Percentiles rank a stretch among this genome's conserved stretches.
phyloP scores from a whole-genome alignment of 2,329 filamentous ascomycete species.

The Colletotrichum tofieldiae region DNA sequence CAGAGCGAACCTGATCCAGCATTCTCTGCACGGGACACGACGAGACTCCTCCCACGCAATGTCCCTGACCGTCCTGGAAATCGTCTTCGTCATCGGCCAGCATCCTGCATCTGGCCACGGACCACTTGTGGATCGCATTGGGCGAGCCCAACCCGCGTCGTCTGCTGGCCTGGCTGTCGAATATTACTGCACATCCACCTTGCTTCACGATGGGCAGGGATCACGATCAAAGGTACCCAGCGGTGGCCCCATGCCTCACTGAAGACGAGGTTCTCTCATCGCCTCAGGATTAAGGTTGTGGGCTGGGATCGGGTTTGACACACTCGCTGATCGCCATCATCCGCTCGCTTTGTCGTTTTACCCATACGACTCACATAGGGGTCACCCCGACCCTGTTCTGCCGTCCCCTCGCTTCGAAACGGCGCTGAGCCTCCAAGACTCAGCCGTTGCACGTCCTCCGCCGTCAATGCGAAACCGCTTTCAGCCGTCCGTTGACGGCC shows the following conservation, averaged over 20 bases:
- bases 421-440: constrained; percentile 1
- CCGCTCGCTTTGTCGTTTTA: constrained; percentile 24
- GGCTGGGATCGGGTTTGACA: constrained; percentile 27
- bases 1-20: neutral
- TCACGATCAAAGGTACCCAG: neutral
- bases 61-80: neutral
- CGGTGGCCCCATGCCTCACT: constrained; percentile 3
- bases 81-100: constrained; percentile 26
- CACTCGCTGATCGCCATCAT: constrained; percentile 31
- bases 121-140: neutral
- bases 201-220: neutral
- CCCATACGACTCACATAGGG: constrained; percentile 24
- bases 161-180: constrained; percentile 12
- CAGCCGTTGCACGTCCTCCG: constrained; percentile 15
- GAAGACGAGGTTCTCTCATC: constrained; percentile 8
- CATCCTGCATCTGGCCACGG: constrained; percentile 13
- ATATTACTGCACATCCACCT: neutral
- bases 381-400: constrained; percentile 19
- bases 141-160: neutral
- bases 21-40: neutral
- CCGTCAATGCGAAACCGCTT: neutral
- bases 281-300: constrained; percentile 38
- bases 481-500: neutral
- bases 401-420: neutral
- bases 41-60: neutral